phyloP scores from a whole-genome alignment of 2,329 filamentous ascomycete species.

The Pestalotiopsis sp. region DNA sequence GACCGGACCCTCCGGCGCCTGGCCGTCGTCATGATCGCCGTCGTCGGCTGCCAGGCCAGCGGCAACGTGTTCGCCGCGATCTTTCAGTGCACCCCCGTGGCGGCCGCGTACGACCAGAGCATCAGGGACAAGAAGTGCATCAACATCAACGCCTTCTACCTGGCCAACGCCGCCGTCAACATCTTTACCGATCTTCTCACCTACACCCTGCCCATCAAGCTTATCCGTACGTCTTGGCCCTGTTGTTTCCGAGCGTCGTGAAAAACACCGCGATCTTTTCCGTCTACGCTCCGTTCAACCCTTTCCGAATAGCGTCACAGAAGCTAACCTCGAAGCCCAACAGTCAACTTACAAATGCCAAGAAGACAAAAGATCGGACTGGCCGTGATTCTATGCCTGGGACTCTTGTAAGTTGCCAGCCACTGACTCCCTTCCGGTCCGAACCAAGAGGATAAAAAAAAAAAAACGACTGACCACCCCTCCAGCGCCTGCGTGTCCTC shows the following conservation, averaged over 20 bases:
- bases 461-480: not conserved
- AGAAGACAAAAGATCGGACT: conserved; percentile 43
- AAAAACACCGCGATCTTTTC: too few relatives aligned
- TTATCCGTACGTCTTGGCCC: conserved; percentile 26
- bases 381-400: conserved; percentile 41
- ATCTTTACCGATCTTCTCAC: conserved; percentile 46
- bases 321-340: not conserved
- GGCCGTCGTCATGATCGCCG: conserved; percentile 37
- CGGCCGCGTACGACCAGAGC: conserved; percentile 36
- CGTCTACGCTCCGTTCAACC: too few relatives aligned
- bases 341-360: conserved; percentile 40
- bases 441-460: not conserved
- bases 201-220: conserved; percentile 42
- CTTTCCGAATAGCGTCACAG: not conserved
- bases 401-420: conserved; percentile 35
- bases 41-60: conserved; percentile 39
- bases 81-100: conserved; percentile 43
- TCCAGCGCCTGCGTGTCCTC: conserved; percentile 43
- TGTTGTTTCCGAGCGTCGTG: not conserved
- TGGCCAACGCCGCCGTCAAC: conserved; percentile 45
- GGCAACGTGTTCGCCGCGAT: conserved; percentile 40
- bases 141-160: conserved; percentile 46
- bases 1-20: conserved; percentile 35
- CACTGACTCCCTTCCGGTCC: not conserved
- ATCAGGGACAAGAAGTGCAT: conserved; percentile 37